Conservation (phyloP, 371 early-diverging fungal species). For the Mortierella sp. region DNA sequence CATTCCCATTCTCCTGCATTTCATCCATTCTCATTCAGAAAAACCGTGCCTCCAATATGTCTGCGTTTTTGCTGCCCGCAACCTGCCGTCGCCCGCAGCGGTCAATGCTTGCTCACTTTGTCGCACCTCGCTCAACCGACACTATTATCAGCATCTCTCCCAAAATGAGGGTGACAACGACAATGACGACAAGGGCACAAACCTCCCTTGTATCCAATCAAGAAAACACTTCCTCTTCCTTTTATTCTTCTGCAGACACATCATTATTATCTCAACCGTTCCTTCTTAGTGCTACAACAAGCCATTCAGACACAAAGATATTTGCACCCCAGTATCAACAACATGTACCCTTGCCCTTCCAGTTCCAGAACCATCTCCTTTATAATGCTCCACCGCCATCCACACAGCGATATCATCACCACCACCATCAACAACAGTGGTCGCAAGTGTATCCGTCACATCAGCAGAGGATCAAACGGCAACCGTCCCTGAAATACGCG, state of each 20-base stretch:
- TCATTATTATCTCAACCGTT: slow-evolving; percentile 33
- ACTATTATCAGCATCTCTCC: neutral
- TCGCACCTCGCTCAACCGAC: slow-evolving; percentile 16
- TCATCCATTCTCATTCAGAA: neutral
- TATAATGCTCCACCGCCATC: slow-evolving; percentile 27
- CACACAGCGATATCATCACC: neutral
- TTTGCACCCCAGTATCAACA: slow-evolving; percentile 47
- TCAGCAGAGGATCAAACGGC: slow-evolving; percentile 20
- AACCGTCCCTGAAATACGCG: slow-evolving; percentile 22
- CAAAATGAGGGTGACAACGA: slow-evolving; percentile 18
- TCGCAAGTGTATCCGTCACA: slow-evolving; percentile 26
- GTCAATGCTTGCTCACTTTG: slow-evolving; percentile 49
- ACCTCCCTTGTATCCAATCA: slow-evolving; percentile 13
- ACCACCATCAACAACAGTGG: neutral
- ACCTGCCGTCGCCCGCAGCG: slow-evolving; percentile 46
- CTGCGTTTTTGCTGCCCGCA: slow-evolving; percentile 27
- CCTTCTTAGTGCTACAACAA: slow-evolving; percentile 21
- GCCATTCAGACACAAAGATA: slow-evolving; percentile 23
- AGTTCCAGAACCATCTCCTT: slow-evolving; percentile 22
- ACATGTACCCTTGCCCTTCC: slow-evolving; percentile 16
- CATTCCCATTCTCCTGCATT: neutral
- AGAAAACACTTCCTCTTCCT: neutral
- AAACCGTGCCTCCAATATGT: slow-evolving; percentile 13
- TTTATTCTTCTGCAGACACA: no score
- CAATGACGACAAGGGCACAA: slow-evolving; percentile 16